Conservation (phyloP, 1,139 yeast species). For the Protomyces inundatus region DNA sequence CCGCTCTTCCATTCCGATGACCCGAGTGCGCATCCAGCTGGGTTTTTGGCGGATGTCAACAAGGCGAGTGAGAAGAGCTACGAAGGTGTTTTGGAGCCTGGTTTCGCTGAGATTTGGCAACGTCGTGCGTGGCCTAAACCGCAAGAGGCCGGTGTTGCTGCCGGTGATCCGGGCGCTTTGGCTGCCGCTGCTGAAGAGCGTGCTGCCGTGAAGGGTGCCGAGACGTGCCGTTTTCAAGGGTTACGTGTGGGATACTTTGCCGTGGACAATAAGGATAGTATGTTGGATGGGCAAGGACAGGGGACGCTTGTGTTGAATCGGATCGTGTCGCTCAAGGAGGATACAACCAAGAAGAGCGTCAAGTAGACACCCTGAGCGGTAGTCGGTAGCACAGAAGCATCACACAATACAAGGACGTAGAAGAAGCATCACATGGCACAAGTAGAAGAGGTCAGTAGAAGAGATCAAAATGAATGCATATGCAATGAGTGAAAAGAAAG, state of each 20-base stretch:
- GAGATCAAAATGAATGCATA: neutral
- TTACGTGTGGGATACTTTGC: slow-evolving; percentile 95
- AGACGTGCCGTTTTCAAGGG: slow-evolving; percentile 96
- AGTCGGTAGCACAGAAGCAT: too few relatives aligned
- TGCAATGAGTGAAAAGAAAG: neutral
- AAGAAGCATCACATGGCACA: too few relatives aligned
- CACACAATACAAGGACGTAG: too few relatives aligned
- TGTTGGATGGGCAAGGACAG: slow-evolving; percentile 35
- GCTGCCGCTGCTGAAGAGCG: slow-evolving; percentile 52
- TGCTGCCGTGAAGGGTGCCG: slow-evolving; percentile 53
- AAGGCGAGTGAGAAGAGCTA: slow-evolving; percentile 67
- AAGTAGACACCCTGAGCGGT: neutral
- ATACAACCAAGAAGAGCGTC: slow-evolving; percentile 29
- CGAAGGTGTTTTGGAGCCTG: slow-evolving; percentile 67
- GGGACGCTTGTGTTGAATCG: slow-evolving; percentile 64
- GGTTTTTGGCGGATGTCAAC: slow-evolving; percentile 78
- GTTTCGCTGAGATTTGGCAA: slow-evolving; percentile 60
- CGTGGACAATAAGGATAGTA: slow-evolving; percentile 68
- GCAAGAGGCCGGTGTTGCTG: slow-evolving; percentile 52
- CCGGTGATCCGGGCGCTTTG: slow-evolving; percentile 49
- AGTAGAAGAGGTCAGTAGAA: neutral
- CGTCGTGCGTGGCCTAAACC: slow-evolving; percentile 65
- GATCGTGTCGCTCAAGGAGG: slow-evolving; percentile 83
- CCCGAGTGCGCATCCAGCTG: slow-evolving; percentile 83
- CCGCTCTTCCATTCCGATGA: slow-evolving; percentile 87